Evolutionary conservation across 306 rosid genomes (phyloP).

Genomic region (Begonia peltatifolia): DNA sequence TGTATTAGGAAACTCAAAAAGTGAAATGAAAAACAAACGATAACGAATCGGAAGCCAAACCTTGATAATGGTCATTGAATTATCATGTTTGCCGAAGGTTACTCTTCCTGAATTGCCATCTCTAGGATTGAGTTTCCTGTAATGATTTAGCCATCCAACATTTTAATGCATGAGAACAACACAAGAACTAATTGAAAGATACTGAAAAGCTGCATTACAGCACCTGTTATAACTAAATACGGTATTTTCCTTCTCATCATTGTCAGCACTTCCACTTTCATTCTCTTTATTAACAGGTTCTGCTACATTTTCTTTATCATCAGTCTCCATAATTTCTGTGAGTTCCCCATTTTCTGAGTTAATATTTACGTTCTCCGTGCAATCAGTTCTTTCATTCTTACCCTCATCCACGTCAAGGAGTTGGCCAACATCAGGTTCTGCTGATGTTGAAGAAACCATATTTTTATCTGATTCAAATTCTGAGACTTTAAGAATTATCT

Average conservation of each 20-base stretch:
- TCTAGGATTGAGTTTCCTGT: constrained; percentile 24
- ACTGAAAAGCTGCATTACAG: constrained; percentile 4
- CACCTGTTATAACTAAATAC: constrained; percentile 45
- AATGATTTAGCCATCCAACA: constrained; percentile 4
- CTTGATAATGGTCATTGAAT: constrained; percentile 28
- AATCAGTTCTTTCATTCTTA: constrained; percentile 13
- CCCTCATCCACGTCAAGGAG: constrained; percentile 11
- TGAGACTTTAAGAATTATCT: constrained; percentile 3
- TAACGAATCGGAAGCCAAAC: constrained; percentile 12
- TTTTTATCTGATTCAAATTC: constrained; percentile 8
- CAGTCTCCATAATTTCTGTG: constrained; percentile 15
- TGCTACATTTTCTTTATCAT: constrained; percentile 25
- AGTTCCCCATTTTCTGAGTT: constrained; percentile 12
- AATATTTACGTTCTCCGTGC: constrained; percentile 13
- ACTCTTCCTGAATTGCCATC: constrained; percentile 11
- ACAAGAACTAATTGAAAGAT: not conserved
- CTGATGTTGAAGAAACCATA: constrained; percentile 14
- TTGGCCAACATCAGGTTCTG: not conserved
- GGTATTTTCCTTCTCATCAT: constrained; percentile 48
- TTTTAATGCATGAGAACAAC: constrained; percentile 6
- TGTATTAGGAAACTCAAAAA: constrained; percentile 5
- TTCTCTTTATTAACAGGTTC: constrained; percentile 33
- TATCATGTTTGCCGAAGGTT: constrained; percentile 31
- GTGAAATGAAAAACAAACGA: not conserved
- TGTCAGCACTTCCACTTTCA: constrained; percentile 15